Conservation (phyloP, 495 filamentous ascomycete species). For the Articulospora tetracladia region DNA sequence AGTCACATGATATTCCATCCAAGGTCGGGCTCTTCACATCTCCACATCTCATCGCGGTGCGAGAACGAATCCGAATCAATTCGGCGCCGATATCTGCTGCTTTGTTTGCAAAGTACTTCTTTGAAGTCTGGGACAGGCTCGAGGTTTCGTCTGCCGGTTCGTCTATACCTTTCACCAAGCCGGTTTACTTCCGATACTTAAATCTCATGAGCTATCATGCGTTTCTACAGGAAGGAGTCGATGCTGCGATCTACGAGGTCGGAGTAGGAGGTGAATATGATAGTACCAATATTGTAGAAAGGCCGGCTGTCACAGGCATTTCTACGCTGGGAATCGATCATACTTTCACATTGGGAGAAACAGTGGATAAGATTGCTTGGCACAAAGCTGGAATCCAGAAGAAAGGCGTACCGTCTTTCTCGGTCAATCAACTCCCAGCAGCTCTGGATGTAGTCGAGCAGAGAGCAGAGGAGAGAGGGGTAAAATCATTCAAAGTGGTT, state of each 20-base stretch:
- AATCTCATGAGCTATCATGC: conserved; percentile 88
- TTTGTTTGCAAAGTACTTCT: conserved; percentile 80
- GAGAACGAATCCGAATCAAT: conserved; percentile 85
- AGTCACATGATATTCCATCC: conserved; percentile 30
- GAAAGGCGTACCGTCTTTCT: conserved; percentile 61
- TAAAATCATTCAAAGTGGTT: conserved; percentile 54
- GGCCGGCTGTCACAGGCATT: conserved; percentile 71
- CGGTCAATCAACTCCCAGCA: conserved; percentile 60
- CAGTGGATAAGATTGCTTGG: conserved; percentile 92
- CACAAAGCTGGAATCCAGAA: conserved; percentile 97
- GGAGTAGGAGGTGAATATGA: conserved; percentile 94
- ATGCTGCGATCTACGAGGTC: conserved; percentile 84
- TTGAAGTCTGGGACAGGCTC: conserved; percentile 81
- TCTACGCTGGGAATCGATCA: conserved; percentile 92
- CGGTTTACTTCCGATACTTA: conserved; percentile 86
- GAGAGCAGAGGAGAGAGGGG: conserved; percentile 65
- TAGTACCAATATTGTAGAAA: conserved; percentile 81
- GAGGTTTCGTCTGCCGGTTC: conserved; percentile 44
- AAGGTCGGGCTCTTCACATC: conserved; percentile 85
- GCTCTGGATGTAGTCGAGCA: conserved; percentile 67
- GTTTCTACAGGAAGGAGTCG: conserved; percentile 75
- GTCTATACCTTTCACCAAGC: conserved; percentile 62
- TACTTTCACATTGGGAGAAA: conserved; percentile 69
- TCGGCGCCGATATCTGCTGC: conserved; percentile 69
- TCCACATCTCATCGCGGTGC: conserved; percentile 81